These are phyloP conservation scores for Odonthalia washingtoniensis DNA, from an alignment of 31 red algal genomes.

Conservation along the genomic window DNA sequence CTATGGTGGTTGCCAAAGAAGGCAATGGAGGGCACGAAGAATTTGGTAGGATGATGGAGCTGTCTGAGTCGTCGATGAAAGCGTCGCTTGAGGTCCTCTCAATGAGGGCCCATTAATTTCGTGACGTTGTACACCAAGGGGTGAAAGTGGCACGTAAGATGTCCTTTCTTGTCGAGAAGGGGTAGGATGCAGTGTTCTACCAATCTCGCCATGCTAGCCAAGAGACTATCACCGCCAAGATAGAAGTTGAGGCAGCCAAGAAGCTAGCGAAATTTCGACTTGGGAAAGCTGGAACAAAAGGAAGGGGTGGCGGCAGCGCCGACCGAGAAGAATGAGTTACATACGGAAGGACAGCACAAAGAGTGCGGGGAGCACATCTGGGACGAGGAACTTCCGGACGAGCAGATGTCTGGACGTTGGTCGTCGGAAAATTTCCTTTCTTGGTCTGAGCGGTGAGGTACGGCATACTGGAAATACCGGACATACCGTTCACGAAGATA, in stretches of 20 bases:
- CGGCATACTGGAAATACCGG: no score
- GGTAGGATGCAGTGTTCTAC: background rate
- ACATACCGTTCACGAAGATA: no score
- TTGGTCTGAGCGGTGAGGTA: no score
- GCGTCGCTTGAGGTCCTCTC: background rate
- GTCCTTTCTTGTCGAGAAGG: background rate
- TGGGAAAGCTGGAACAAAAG: background rate
- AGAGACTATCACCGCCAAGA: background rate
- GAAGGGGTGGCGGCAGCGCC: background rate
- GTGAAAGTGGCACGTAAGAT: conserved; percentile 1
- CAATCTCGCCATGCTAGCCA: background rate
- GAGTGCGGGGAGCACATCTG: no score
- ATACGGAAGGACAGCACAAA: no score
- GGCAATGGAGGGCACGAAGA: background rate
- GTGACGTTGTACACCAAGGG: background rate
- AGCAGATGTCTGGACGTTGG: no score
- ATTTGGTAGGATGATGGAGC: background rate
- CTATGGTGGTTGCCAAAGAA: background rate
- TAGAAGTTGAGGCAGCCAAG: conserved; percentile 13
- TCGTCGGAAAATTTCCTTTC: no score
- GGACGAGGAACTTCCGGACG: no score
- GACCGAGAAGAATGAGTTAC: no score
- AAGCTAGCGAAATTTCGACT: conserved; percentile 2
- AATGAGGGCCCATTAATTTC: background rate
- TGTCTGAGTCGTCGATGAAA: background rate